Conservation (phyloP, 768 basidiomycete species). For the Suillus subluteus region DNA sequence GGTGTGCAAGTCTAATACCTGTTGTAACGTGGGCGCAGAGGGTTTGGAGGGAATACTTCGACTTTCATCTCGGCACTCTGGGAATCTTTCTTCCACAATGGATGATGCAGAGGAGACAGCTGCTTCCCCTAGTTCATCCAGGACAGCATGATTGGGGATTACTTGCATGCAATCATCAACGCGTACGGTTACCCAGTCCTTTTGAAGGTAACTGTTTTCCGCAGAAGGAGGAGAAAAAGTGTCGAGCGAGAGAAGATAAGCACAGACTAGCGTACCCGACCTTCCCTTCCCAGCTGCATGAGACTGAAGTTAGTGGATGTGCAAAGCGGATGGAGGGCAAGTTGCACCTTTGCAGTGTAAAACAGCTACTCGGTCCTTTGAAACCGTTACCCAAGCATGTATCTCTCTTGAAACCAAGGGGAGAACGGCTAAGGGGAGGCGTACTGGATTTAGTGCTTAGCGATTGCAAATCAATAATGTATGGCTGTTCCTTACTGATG, state of each 20-base stretch:
- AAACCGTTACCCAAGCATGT: slow-evolving; percentile 67
- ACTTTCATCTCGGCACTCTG: slow-evolving; percentile 14
- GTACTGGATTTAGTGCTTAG: slow-evolving; percentile 46
- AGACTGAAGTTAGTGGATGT: slow-evolving; percentile 6
- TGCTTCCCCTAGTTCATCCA: slow-evolving; percentile 25
- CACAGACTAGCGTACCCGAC: slow-evolving; percentile 84
- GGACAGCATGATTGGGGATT: slow-evolving; percentile 45
- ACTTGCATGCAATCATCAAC: slow-evolving; percentile 53
- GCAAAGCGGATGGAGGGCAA: slow-evolving; percentile 8
- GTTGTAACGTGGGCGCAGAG: slow-evolving; percentile 44
- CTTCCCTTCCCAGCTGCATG: slow-evolving; percentile 75
- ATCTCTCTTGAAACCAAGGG: slow-evolving; percentile 78
- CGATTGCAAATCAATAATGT: not conserved
- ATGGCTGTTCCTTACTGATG: slow-evolving; percentile 65
- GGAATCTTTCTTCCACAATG: slow-evolving; percentile 23
- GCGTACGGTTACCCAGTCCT: slow-evolving; percentile 50
- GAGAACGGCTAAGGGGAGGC: slow-evolving; percentile 76
- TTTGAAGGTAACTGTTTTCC: slow-evolving; percentile 47
- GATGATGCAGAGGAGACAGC: slow-evolving; percentile 17
- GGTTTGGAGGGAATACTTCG: slow-evolving; percentile 20
- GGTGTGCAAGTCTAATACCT: slow-evolving; percentile 71
- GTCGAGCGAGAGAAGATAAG: slow-evolving; percentile 71
- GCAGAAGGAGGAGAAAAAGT: slow-evolving; percentile 46
- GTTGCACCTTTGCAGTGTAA: slow-evolving; percentile 83
- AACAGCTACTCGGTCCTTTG: slow-evolving; percentile 71